phyloP scores from a whole-genome alignment of 495 filamentous ascomycete species.

The Letharia lupina region DNA sequence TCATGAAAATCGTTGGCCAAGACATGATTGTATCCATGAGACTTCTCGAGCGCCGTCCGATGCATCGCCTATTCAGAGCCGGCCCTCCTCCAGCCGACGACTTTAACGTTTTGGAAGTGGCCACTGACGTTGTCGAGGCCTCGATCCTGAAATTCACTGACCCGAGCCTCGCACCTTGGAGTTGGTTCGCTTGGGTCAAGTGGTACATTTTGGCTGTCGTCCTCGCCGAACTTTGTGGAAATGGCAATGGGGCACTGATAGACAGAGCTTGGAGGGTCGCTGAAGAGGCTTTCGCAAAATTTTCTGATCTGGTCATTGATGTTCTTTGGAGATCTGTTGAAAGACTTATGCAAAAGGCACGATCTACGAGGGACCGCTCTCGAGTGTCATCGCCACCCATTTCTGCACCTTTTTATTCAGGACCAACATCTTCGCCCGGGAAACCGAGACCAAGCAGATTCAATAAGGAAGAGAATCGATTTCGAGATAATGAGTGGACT shows the following conservation, averaged over 20 bases:
- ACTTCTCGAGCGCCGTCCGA: slow-evolving; percentile 11
- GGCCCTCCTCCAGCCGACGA: slow-evolving; percentile 6
- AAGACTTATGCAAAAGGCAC: slow-evolving; percentile 9
- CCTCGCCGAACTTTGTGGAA: slow-evolving; percentile 13
- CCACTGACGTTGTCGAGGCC: slow-evolving; percentile 10
- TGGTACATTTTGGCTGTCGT: slow-evolving; percentile 15
- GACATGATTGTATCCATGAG: slow-evolving; percentile 7
- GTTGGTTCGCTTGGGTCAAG: slow-evolving; percentile 14
- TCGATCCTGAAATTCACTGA: slow-evolving; percentile 1
- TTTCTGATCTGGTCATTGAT: not conserved
- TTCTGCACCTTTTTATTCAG: not conserved
- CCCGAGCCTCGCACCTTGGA: not conserved
- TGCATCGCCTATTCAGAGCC: slow-evolving; percentile 2
- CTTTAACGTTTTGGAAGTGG: slow-evolving; percentile 12
- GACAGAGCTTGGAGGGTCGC: slow-evolving; percentile 13
- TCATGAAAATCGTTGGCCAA: slow-evolving; percentile 8
- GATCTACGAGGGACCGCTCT: slow-evolving; percentile 1
- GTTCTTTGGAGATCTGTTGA: slow-evolving; percentile 1
- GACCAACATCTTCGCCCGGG: not conserved
- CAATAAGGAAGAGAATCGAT: not conserved
- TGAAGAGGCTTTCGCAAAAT: not conserved
- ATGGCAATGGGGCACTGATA: not conserved
- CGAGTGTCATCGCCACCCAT: not conserved
- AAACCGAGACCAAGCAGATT: not conserved
- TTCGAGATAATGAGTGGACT: not conserved